Base-by-base conservation (phyloP, 176 grass and related monocot species). In the Aegilops bicornis region DNA sequence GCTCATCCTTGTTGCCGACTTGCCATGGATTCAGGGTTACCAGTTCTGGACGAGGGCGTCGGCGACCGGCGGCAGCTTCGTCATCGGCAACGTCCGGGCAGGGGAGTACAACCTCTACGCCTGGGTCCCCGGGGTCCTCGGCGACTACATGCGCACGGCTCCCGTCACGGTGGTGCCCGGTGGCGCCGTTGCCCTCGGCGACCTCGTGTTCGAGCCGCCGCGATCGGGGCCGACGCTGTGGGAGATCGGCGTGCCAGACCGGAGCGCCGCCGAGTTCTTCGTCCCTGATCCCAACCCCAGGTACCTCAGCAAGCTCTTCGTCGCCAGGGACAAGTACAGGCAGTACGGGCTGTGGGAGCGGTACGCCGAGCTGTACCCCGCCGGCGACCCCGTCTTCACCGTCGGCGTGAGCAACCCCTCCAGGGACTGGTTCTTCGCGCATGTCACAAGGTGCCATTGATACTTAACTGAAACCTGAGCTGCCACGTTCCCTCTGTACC, bases 211-310 rank as follows among this genome's bases (percentile, higher is more conserved):
- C 61, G 40, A 79, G 73, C 86, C 92, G 1, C 92, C 92, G 1
- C 92, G 92, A 64, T 83, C 81, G 61, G 92, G 88, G 10, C 90
- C 80, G 1, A 95, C 93, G 9, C n/a, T 95, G 3, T 95, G 95
- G 93, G 89, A 95, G 84, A 95, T 98, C 17, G 91, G 95, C 1
- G 79, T 93, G 6, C 91, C 95, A 1, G 91, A 97, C 65, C 79
- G 95, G 42, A 91, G 82, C 1, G 95, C 95, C 0, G 85, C 89
- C 0, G 95, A 97, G 80, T 97, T 97, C 85, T 93, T 88, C 60
- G 23, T 95, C 56, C 95, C 95, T 4, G 89, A 93, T 24, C 79
- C 86, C 16, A 83, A 92, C 42, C 82, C 84, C 11, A 69, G 66
- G 77, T 93, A 86, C 50, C 3, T 77, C 22, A 97, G 90, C 64